Evolutionary conservation across 73 alveolate species (phyloP).

Genomic region (Paramecium octaurelia): DNA sequence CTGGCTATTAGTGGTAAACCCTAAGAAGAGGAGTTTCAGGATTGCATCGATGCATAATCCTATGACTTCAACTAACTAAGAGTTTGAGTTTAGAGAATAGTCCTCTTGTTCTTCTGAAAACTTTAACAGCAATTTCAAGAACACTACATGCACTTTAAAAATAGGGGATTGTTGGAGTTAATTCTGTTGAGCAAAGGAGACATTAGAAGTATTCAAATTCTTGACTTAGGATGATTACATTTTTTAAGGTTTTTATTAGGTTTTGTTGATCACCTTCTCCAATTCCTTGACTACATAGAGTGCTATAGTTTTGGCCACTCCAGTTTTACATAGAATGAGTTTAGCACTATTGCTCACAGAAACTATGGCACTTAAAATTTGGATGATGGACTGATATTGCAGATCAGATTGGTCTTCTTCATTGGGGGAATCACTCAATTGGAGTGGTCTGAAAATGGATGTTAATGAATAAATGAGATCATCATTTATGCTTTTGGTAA

Average conservation of each 20-base stretch:
- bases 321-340: background rate
- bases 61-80: background rate
- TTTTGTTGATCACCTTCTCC: background rate
- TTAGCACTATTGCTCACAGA: background rate
- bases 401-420: background rate
- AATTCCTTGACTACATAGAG: background rate
- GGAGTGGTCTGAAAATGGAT: background rate
- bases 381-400: background rate
- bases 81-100: background rate
- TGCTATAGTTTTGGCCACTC: background rate
- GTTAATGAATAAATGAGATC: background rate
- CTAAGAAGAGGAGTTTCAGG: background rate
- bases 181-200: background rate
- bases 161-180: background rate
- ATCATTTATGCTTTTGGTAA: background rate
- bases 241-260: background rate
- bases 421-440: background rate
- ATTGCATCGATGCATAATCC: background rate
- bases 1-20: background rate
- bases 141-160: background rate
- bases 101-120: background rate
- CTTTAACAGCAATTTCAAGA: background rate
- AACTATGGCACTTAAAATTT: constrained; percentile 2
- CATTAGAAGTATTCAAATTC: background rate
- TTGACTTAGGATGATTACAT: background rate